Conservation (phyloP, 495 filamentous ascomycete genomes). For the Amniculicola lignicola region DNA sequence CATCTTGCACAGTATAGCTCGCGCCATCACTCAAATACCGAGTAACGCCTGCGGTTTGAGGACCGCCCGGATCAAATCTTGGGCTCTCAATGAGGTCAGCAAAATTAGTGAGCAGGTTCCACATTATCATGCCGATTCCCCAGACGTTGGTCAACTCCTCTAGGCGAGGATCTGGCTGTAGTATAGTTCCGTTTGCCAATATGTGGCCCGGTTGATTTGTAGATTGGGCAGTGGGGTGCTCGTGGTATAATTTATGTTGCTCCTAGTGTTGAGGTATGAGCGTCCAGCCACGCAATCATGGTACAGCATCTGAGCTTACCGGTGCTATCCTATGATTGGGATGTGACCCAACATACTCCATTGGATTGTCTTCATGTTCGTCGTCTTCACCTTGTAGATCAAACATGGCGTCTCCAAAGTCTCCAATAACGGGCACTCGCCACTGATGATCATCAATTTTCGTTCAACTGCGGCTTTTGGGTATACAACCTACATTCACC, state of each 20-base stretch:
- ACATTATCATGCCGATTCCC: neutral
- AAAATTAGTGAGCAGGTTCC: neutral
- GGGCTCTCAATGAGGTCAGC: neutral
- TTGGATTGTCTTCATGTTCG: too few relatives aligned
- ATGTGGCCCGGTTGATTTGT: too few relatives aligned
- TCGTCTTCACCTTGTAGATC: too few relatives aligned
- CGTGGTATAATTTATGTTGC: neutral
- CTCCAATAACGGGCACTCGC: too few relatives aligned
- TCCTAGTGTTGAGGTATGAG: neutral
- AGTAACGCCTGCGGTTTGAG: neutral
- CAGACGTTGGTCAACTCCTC: constrained; percentile 3
- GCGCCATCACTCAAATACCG: too few relatives aligned
- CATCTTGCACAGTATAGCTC: neutral
- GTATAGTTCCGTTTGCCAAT: neutral
- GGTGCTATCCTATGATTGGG: neutral
- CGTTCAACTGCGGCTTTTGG: too few relatives aligned
- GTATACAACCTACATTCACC: too few relatives aligned
- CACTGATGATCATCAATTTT: too few relatives aligned
- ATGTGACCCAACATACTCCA: too few relatives aligned
- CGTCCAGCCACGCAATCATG: neutral
- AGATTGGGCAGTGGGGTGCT: too few relatives aligned
- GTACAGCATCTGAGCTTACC: neutral
- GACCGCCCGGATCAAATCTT: neutral
- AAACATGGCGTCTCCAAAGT: too few relatives aligned
- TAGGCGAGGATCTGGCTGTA: neutral